Conservation (phyloP, 1,284 basidiomycete species). For the Filobasidium uniguttulatum region DNA sequence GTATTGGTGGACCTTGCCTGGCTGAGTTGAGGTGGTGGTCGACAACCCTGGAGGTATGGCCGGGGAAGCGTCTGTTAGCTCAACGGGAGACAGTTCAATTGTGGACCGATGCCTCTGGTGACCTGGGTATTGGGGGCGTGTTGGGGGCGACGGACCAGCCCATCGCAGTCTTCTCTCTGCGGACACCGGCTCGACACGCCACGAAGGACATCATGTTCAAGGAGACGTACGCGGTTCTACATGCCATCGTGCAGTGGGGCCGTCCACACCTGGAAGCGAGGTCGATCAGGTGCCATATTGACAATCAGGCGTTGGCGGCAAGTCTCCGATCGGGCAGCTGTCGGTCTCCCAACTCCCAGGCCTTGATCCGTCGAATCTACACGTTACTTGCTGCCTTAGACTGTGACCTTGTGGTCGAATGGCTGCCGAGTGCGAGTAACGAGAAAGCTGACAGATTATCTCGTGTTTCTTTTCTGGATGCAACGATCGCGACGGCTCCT, state of each 20-base stretch:
- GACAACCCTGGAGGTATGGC: neutral
- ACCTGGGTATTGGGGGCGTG: neutral
- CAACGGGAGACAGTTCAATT: too few relatives aligned
- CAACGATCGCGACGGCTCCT: too few relatives aligned
- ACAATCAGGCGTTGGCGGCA: constrained; percentile 29
- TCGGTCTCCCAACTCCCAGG: constrained; percentile 3
- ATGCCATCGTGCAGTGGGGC: too few relatives aligned
- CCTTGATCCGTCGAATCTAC: constrained; percentile 6
- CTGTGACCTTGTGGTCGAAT: constrained; percentile 13
- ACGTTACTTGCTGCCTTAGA: constrained; percentile 12
- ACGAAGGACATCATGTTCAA: neutral
- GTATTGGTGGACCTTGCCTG: neutral
- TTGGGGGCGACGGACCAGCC: too few relatives aligned
- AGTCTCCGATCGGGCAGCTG: constrained; percentile 5
- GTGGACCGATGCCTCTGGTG: neutral
- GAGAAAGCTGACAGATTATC: constrained; percentile 17
- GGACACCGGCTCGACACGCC: neutral
- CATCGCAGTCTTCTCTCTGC: neutral
- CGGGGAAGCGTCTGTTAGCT: too few relatives aligned
- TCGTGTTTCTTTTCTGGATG: too few relatives aligned
- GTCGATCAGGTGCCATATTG: too few relatives aligned
- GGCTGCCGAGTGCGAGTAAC: constrained; percentile 15
- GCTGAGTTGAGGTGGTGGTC: too few relatives aligned
- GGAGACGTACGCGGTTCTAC: constrained; percentile 20
- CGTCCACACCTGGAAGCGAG: too few relatives aligned